Evolutionary conservation across 1,284 basidiomycete species (phyloP), one percentile per base, ranked within the genome.

Genomic region (Irpex sp.): DNA sequence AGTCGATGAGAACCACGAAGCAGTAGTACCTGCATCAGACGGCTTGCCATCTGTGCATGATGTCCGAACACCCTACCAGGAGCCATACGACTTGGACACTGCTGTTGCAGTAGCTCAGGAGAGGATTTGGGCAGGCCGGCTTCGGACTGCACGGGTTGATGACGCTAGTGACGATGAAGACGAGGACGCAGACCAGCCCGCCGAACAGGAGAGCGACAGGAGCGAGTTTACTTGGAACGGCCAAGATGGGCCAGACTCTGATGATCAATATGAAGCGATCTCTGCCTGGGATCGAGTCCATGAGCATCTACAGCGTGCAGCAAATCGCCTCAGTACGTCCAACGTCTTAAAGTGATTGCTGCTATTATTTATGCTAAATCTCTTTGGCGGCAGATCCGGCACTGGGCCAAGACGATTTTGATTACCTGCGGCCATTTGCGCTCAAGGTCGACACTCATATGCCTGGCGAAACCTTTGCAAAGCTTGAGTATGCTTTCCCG

Each of bases 241-340:
- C 9, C 9, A 44, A 2, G 38, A 15, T 54, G 3, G 26, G n/a
- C 52, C 21, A 26, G 21, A 26, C 21, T 26, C 21, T 26, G 21
- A 65, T 3, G 64, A 64, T 13, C 26, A 62, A 17, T 64, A 62
- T 17, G 58, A 64, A 13, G 47, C 57, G 1, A 65, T 64, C 1
- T 67, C 69, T 19, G 68, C 65, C 3, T 70, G 67, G 66, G 71
- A 71, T 21, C 19, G 21, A 44, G 62, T 72, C 9, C 58, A 59
- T 13, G 71, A 73, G 48, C 58, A 54, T n/a, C 66, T 71, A 34
- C 64, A 69, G 31, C 21, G 59, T 21, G 70, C 70, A n/a, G 64
- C 65, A 8, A 63, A 56, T 51, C 47, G 44, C 5, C 21, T 36
- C 47, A 4, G 19, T 57, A 38, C 4, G 15, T 55, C 21, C 34